Base-by-base conservation (phyloP, 2,329 filamentous ascomycete genomes). In the Thermothelomyces thermophilus region DNA sequence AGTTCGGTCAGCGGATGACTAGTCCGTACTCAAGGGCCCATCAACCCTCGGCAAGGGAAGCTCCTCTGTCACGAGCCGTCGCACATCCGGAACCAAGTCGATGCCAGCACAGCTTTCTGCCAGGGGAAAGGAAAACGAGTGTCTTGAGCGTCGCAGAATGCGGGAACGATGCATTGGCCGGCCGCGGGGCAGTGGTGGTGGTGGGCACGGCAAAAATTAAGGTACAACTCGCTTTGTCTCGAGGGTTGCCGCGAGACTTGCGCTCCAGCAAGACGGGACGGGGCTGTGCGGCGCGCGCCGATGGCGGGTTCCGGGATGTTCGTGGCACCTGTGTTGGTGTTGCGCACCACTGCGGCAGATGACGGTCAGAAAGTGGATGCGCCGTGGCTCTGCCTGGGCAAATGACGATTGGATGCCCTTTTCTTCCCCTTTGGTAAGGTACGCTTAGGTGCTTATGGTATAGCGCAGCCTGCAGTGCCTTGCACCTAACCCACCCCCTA, bases 11-110 rank as follows among this genome's bases (percentile, higher is more conserved):
- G 24, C 24, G 24, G 9, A 16, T 35, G 13, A 3, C 14, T 31
- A 9, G 9, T 31, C 30, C 9, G 14, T 50, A 50, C 50, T 53
- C 48, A 48, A 48, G 16, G 19, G 52, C 47, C 60, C 67, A 64
- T 69, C 62, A 64, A 66, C 63, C 64, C 62, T 64, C 60, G 61
- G 52, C 58, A 43, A 41, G 46, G 31, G 24, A 53, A 24, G 42
- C 46, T 41, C 36, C 46, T 52, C 41, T 58, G 47, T 58, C 62
- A 64, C 58, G 53, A 56, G 55, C 51, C 34, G 48, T 49, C 46
- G 45, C 51, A 53, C 50, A 55, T 50, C 41, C 50, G 48, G 45
- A 41, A 37, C 28, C 20, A 13, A 13, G 28, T 35, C 28, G 14
- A 33, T 31, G 30, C 35, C 11, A 22, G 28, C 19, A 33, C 46